phyloP scores from a whole-genome alignment of 2,329 filamentous ascomycete species.

The Xylaria digitata region DNA sequence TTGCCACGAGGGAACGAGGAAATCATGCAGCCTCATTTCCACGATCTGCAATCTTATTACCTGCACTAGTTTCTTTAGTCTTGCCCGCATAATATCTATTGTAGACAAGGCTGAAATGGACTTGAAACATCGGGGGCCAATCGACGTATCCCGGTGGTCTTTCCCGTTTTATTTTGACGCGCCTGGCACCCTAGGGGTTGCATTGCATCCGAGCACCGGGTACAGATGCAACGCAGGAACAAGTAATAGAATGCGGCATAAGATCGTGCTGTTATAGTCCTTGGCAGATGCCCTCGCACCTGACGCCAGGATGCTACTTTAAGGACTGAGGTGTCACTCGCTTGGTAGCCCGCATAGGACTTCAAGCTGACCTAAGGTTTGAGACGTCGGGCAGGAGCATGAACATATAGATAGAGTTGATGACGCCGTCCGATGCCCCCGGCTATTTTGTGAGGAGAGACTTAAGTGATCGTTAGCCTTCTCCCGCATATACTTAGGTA shows the following conservation, averaged over 20 bases:
- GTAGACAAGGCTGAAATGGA: conserved; percentile 31
- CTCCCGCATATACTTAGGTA: neutral
- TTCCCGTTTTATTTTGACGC: conserved; percentile 22
- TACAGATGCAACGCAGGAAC: conserved; percentile 33
- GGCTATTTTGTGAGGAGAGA: neutral
- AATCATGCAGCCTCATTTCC: conserved; percentile 37
- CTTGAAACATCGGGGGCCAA: conserved; percentile 25
- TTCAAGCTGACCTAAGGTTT: conserved; percentile 3
- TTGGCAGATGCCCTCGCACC: conserved; percentile 7
- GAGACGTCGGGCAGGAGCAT: conserved; percentile 1
- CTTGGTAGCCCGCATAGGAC: conserved; percentile 5
- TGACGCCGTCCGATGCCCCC: neutral
- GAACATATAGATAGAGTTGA: neutral
- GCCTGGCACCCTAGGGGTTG: conserved; percentile 25
- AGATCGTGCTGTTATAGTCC: conserved; percentile 17
- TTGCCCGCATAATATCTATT: conserved; percentile 17
- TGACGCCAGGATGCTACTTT: neutral
- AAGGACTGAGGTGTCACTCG: conserved; percentile 1
- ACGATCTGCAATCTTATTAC: conserved; percentile 29
- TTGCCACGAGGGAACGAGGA: conserved; percentile 34
- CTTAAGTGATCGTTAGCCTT: neutral
- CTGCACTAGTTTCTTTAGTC: conserved; percentile 11
- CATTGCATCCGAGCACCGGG: conserved; percentile 34
- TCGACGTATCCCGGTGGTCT: conserved; percentile 25
- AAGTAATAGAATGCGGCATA: conserved; percentile 25